Conservation (phyloP, 1,139 yeast species). For the Magnusiomyces clavatus region DNA sequence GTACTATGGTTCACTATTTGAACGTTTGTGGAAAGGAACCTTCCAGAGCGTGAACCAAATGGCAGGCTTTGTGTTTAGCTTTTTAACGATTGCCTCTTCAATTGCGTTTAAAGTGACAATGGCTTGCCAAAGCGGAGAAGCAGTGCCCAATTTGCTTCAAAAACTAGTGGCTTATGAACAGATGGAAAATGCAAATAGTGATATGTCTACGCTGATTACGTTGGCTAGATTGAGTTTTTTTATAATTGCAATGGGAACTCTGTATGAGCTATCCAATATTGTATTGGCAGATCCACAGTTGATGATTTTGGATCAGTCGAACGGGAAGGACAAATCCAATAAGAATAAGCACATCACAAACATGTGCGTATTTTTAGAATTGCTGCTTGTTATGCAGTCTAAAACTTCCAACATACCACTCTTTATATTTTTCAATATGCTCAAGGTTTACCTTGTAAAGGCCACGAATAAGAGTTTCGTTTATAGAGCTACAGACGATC, state of each 20-base stretch:
- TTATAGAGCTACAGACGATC: conserved; percentile 11
- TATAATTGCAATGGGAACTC: conserved; percentile 22
- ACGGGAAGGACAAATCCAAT: no score
- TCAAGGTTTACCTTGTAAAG: conserved; percentile 20
- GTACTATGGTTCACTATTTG: conserved; percentile 34
- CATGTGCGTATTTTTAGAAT: conserved; percentile 39
- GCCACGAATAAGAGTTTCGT: conserved; percentile 19
- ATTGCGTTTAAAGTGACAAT: conserved; percentile 53
- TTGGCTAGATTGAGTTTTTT: conserved; percentile 28
- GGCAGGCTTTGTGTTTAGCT: conserved; percentile 36
- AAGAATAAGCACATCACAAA: conserved; percentile 35
- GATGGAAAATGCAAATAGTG: conserved; percentile 12
- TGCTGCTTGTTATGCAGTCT: conserved; percentile 64
- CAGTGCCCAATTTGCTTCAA: conserved; percentile 37
- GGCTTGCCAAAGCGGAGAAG: conserved; percentile 47
- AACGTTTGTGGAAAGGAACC: conserved; percentile 24
- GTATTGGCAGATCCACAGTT: conserved; percentile 12
- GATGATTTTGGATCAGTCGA: no score
- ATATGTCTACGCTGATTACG: conserved; percentile 20
- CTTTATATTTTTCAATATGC: conserved; percentile 43
- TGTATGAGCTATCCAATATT: conserved; percentile 23
- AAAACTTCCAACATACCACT: conserved; percentile 63
- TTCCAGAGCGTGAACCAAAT: conserved; percentile 21
- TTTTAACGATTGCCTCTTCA: conserved; percentile 38
- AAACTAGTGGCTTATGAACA: conserved; percentile 25